phyloP scores from a whole-genome alignment of 2,329 filamentous ascomycete species.

The Aureobasidium sp. region DNA sequence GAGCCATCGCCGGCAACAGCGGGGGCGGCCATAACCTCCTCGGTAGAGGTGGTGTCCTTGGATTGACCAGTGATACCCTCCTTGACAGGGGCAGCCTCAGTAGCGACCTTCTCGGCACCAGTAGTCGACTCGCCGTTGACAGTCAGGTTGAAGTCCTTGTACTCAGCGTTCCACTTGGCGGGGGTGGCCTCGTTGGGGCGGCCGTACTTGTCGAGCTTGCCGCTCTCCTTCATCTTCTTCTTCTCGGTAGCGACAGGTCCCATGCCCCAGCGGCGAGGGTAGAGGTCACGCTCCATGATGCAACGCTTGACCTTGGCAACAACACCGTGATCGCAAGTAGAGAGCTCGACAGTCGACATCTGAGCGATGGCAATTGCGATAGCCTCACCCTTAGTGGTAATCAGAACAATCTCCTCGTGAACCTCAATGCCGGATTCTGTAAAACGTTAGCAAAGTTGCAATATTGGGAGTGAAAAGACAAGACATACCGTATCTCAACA shows the following conservation, averaged over 20 bases:
- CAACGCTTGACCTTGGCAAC: conserved; percentile 99
- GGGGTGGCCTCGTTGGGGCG: conserved; percentile 88
- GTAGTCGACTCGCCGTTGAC: conserved; percentile 24
- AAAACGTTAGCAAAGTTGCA: conserved; percentile 14
- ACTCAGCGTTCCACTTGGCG: conserved; percentile 82
- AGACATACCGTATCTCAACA: conserved; percentile 74
- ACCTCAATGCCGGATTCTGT: conserved; percentile 82
- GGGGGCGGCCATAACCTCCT: conserved; percentile 32
- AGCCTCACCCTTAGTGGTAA: conserved; percentile 98
- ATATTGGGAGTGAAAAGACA: conserved; percentile 8
- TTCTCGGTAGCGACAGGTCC: conserved; percentile 91
- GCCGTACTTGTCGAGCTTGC: conserved; percentile 97
- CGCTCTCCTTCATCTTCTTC: conserved; percentile 99
- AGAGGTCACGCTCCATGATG: conserved; percentile 99
- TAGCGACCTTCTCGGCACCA: conserved; percentile 22
- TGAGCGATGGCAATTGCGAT: conserved; percentile 94
- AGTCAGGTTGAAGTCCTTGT: conserved; percentile 73
- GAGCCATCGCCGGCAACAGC: conserved; percentile 24
- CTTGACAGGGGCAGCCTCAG: conserved; percentile 26
- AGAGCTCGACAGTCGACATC: conserved; percentile 97
- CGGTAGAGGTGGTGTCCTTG: conserved; percentile 32
- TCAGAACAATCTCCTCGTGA: conserved; percentile 92
- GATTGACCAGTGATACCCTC: conserved; percentile 26
- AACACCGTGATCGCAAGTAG: conserved; percentile 92
- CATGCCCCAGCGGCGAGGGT: conserved; percentile 93